Evolutionary conservation across 2,329 filamentous ascomycete species (phyloP).

Genomic region (Tolypocladium sp.): DNA sequence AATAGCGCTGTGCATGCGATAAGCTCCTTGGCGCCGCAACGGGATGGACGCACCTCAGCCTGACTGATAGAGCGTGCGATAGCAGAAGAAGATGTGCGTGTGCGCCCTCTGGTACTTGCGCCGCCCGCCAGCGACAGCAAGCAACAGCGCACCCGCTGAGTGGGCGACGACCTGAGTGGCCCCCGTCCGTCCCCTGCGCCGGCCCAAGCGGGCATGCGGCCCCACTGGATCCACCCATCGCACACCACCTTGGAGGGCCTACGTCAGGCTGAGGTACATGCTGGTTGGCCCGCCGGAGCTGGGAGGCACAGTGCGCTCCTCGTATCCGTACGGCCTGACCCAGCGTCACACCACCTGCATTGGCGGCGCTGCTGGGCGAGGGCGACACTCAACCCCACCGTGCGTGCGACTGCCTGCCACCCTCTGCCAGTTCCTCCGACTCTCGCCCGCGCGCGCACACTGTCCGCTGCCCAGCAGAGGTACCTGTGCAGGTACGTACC

Average conservation of each 20-base stretch:
- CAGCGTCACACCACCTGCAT: neutral
- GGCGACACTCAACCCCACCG: neutral
- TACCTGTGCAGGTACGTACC: neutral
- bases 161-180: neutral
- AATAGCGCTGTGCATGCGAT: neutral
- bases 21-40: neutral
- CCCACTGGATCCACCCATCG: neutral
- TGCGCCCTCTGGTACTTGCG: neutral
- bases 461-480: neutral
- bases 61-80: neutral
- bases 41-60: neutral
- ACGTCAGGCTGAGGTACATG: neutral
- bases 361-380: neutral
- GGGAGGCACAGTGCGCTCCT: neutral
- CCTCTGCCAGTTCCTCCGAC: neutral
- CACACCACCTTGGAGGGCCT: neutral
- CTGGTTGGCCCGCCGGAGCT: too few relatives aligned
- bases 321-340: neutral
- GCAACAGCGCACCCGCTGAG: neutral
- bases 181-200: neutral
- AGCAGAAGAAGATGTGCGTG: neutral
- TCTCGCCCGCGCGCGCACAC: neutral
- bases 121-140: neutral
- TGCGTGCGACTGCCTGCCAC: neutral
- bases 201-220: slow-evolving; percentile 2